Evolutionary conservation across 495 filamentous ascomycete genomes (phyloP).

Genomic region (Staphylotrichum longicolle): DNA sequence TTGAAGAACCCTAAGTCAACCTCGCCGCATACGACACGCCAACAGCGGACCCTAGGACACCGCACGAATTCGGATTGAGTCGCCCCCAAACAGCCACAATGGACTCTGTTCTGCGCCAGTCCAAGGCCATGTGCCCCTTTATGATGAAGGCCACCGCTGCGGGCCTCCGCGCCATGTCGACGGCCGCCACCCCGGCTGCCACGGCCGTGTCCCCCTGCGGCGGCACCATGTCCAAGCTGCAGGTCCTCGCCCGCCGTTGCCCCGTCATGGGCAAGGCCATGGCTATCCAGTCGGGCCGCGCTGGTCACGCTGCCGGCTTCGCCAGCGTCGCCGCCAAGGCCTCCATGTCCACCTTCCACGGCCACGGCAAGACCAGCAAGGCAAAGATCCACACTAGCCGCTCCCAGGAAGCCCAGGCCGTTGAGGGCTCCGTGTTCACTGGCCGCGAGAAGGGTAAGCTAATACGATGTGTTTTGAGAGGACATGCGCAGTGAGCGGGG

Average conservation of each 20-base stretch:
- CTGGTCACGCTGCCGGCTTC: conserved; percentile 34
- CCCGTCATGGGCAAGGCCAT: conserved; percentile 98
- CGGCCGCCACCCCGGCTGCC: conserved; percentile 65
- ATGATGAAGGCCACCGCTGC: conserved; percentile 89
- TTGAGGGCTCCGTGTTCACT: conserved; percentile 59
- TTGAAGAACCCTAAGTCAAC: too few relatives aligned
- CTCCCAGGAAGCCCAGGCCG: conserved; percentile 65
- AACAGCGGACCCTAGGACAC: background rate
- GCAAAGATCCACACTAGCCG: conserved; percentile 79
- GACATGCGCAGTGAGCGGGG: background rate
- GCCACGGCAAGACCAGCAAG: conserved; percentile 51
- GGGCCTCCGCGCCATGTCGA: conserved; percentile 85
- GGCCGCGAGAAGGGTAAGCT: conserved; percentile 56
- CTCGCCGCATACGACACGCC: background rate
- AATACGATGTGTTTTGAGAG: background rate
- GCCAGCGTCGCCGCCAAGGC: conserved; percentile 36
- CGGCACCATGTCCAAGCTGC: conserved; percentile 94
- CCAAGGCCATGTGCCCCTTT: conserved; percentile 93
- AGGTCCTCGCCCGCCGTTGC: conserved; percentile 90
- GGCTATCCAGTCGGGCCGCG: conserved; percentile 72
- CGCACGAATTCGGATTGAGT: background rate
- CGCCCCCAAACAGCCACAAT: conserved; percentile 47
- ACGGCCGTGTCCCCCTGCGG: conserved; percentile 70
- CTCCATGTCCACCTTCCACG: conserved; percentile 45
- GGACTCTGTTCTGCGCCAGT: conserved; percentile 93